Evolutionary conservation across 108 stramenopile genomes (phyloP).

Genomic region (Bacterosira constricta): DNA sequence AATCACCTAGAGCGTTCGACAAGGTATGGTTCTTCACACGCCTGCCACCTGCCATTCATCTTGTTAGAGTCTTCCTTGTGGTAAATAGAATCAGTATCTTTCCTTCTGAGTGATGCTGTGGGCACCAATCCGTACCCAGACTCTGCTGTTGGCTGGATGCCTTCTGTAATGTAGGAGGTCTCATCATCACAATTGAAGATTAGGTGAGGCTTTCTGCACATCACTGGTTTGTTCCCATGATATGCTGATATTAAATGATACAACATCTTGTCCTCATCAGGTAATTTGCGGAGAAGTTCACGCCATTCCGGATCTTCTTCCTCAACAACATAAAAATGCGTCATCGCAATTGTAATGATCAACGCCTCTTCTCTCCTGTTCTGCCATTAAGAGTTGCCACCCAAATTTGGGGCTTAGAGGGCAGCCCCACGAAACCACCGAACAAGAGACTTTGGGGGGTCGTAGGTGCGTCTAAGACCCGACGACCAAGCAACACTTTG

Average conservation of each 20-base stretch:
- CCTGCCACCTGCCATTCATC: neutral
- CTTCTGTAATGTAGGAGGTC: neutral
- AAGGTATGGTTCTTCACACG: neutral
- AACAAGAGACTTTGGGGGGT: too few relatives aligned
- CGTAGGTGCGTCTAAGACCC: too few relatives aligned
- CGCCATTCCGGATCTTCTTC: neutral
- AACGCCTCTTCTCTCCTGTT: neutral
- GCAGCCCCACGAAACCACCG: too few relatives aligned
- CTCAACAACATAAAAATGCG: conserved; percentile 2
- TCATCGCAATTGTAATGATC: neutral
- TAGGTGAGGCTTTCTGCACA: neutral
- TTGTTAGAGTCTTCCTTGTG: conserved; percentile 9
- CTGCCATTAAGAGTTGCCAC: neutral
- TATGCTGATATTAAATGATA: neutral
- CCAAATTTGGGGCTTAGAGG: too few relatives aligned
- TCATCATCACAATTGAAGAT: neutral
- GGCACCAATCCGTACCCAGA: neutral
- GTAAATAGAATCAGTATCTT: neutral
- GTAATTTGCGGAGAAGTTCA: neutral
- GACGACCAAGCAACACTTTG: too few relatives aligned
- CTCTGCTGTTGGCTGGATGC: neutral
- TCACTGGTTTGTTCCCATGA: neutral
- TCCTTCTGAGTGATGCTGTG: neutral
- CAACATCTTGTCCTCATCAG: neutral
- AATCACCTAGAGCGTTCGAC: conserved; percentile 2